Evolutionary conservation across 2,329 filamentous ascomycete genomes (phyloP).

Genomic region (Trichoderma harzianum): DNA sequence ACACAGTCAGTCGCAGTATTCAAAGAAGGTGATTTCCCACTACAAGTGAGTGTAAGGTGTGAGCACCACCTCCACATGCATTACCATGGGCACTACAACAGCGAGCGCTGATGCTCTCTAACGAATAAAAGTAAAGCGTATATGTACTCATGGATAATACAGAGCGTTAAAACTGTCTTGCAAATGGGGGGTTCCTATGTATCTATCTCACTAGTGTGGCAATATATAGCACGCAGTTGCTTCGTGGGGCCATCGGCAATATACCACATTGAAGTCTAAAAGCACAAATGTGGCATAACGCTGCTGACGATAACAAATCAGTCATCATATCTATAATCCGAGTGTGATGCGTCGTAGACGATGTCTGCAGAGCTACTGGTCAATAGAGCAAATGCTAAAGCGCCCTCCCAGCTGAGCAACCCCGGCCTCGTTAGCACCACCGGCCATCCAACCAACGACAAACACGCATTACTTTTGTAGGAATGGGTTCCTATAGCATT

Average conservation of each 20-base stretch:
- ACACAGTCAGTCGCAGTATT: not conserved
- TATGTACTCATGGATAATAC: not conserved
- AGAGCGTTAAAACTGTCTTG: no score
- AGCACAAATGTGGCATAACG: not conserved
- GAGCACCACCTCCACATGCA: not conserved
- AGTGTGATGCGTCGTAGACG: not conserved
- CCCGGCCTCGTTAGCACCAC: not conserved
- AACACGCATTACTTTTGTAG: not conserved
- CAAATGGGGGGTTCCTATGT: not conserved
- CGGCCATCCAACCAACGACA: not conserved
- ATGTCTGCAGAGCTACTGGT: not conserved
- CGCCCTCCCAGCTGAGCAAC: conserved; percentile 3
- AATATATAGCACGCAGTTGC: not conserved
- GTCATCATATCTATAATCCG: no score
- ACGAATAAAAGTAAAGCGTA: no score
- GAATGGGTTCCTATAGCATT: not conserved
- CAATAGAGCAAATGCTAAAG: not conserved
- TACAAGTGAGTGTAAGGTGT: not conserved
- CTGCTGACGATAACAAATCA: no score
- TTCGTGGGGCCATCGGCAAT: no score
- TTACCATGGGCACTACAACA: not conserved
- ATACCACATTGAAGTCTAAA: not conserved
- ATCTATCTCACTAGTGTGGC: not conserved
- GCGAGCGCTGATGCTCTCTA: no score
- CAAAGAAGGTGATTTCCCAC: not conserved